Evolutionary conservation across 179 eudicot genomes (phyloP), one percentile per base, ranked within the genome.

Genomic region (Silene noctiflora): DNA sequence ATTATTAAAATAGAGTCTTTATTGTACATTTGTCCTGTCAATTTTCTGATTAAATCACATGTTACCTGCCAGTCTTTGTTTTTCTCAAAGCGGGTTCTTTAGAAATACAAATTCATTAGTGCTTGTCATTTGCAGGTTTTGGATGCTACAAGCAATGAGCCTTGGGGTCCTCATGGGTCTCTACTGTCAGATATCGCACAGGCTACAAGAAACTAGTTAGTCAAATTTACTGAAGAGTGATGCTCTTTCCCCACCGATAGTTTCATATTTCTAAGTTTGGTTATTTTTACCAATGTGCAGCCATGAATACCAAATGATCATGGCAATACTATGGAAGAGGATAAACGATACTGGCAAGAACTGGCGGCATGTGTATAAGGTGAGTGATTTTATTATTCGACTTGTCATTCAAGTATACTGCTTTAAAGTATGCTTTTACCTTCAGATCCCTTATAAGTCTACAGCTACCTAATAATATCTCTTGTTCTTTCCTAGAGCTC

Each of bases 301-400:
- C 79, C 91, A 93, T 59, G 97, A 93, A 77, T 93, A 96, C 86
- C 96, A 91, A 80, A 93, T 91, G 86, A 91, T 96, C 75, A 96
- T 96, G 96, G 55, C 88, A 66, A 87, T 96, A 13, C 75, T 96
- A 68, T 96, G 99, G 99, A 96, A 91, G 85, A 92, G 99, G 71
- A 71, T 93, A 65, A 96, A 89, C 76, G 98, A 93, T 81, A 93
- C 96, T 72, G 96, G 98, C 66, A 93, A 93, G 84, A 96, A 96
- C 67, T 96, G 99, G 99, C 91, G 98, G 76, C 98, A 96, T 82
- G 99, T 93, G 42, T 96, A 91, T 81, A 96, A 96, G 98, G 99
- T 91, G 59, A 66, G 67, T 59, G 24, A 29, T 72, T 19, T 25
- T 33, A 33, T 27, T 64, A 16, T 24, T 64, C 6, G 27, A 62